These are phyloP conservation scores for Dactylellina leptospora DNA, from an alignment of 2,329 filamentous ascomycete genomes.

Conservation along the genomic window DNA sequence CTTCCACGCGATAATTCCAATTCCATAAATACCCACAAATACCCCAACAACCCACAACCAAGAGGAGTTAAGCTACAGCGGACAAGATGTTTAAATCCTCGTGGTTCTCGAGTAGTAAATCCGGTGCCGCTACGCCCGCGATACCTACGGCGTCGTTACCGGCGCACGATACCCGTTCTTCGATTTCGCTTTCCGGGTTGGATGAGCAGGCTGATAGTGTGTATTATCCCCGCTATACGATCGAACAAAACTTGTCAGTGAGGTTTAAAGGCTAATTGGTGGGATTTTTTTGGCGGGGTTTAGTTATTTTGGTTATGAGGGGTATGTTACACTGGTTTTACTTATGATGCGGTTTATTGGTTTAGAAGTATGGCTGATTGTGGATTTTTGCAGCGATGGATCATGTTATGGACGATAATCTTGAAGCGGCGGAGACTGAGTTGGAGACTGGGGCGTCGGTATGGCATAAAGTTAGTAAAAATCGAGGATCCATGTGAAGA, in stretches of 20 bases:
- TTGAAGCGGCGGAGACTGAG: constrained; percentile 79
- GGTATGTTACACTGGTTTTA: constrained; percentile 17
- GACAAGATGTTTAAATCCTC: constrained; percentile 28
- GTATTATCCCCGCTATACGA: neutral
- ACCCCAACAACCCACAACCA: no score
- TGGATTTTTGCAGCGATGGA: constrained; percentile 58
- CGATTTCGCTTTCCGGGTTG: constrained; percentile 42
- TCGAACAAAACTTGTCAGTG: neutral
- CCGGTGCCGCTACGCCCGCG: constrained; percentile 13
- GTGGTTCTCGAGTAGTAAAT: constrained; percentile 35
- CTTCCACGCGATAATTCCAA: no score
- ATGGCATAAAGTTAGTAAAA: constrained; percentile 75
- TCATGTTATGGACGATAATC: constrained; percentile 87
- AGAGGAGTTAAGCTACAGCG: neutral
- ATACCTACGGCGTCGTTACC: neutral
- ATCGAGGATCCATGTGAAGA: no score
- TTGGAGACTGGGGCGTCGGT: constrained; percentile 77
- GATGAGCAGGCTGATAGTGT: constrained; percentile 51
- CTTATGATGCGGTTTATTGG: no score
- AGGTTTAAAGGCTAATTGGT: neutral
- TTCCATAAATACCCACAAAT: no score
- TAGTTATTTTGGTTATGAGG: constrained; percentile 44
- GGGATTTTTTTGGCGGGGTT: neutral
- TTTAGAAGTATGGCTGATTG: no score
- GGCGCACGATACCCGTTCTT: constrained; percentile 16